Percentiles rank a stretch among this genome's conserved stretches.
Evolutionary conservation across 345 rosid genomes (phyloP).

Genomic region (Acer saccharum): DNA sequence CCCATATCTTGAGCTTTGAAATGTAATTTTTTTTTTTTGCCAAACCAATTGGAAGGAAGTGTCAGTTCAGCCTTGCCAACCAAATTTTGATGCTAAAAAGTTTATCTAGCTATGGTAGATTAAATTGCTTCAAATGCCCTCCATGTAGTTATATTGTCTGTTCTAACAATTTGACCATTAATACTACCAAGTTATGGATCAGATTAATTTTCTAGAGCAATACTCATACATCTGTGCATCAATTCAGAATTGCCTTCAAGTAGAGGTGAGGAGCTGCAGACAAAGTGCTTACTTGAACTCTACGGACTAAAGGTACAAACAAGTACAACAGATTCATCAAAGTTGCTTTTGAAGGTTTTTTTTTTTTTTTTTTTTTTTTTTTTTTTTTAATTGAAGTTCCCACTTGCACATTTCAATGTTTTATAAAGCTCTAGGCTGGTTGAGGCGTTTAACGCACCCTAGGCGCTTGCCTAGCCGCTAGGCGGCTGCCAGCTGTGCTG

Average conservation of each 20-base stretch:
- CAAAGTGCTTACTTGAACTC: conserved; percentile 89
- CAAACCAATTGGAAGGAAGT: conserved; percentile 4
- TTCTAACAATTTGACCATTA: neutral
- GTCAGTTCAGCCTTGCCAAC: conserved; percentile 4
- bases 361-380: neutral
- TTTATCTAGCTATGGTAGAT: neutral
- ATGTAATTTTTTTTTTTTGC: neutral
- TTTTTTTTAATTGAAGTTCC: neutral
- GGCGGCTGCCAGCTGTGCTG: too few species aligned
- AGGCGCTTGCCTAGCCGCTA: too few species aligned
- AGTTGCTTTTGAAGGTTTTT: neutral
- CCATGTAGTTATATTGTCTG: neutral
- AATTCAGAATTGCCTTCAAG: conserved; percentile 81
- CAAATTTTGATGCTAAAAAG: neutral
- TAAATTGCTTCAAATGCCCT: neutral
- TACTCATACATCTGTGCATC: conserved; percentile 27
- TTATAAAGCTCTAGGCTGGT: too few species aligned
- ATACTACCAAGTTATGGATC: neutral
- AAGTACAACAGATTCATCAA: conserved; percentile 47
- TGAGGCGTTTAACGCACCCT: too few species aligned
- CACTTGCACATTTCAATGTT: neutral
- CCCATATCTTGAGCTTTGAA: neutral
- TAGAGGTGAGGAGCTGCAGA: conserved; percentile 91
- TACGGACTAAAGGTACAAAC: conserved; percentile 87
- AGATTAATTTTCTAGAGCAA: neutral